Evolutionary conservation across 2,329 filamentous ascomycete species (phyloP), one percentile per base, ranked within the genome.

Genomic region (Apiospora arundinis): DNA sequence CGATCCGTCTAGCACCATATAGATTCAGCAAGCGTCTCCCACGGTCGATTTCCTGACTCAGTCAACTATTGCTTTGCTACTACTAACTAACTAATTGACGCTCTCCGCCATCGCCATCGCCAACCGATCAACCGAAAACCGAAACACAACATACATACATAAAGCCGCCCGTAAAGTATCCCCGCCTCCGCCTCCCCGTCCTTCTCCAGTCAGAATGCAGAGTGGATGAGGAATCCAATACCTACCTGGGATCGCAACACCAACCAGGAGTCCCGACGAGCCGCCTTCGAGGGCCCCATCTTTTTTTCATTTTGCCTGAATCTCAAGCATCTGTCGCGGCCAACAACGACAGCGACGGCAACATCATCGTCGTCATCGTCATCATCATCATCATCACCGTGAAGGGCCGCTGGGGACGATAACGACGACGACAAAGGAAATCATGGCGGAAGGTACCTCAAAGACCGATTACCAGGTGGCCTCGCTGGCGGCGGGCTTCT

Each of bases 381-480:
- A 28, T 4, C 49, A 28, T 4, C 23, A 56, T 14, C 3, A 21
- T 4, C 42, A 45, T 1, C 42, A 45, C 4, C 14, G 14, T 12
- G 14, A 45, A 18, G 42, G 42, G 42, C 42, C 42, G 12, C 9
- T 11, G 40, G 9, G 9, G 40, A 42, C 40, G 37, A 32, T 12
- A 28, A 37, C 16, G 52, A 40, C 28, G 25, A 32, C 52, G 52
- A 60, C 28, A 28, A 37, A 7, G 16, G 28, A 21, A 60, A 60
- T 18, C 28, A 60, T 60, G 52, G 18, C 52, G 28, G 14, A 28
- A 12, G 23, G 16, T 6, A 56, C 49, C 14, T n/a, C 42, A 9
- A 67, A 67, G 42, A 21, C 14, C 42, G 66, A 67, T 71, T 81
- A 3, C 63, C 70, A 12, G 71, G 71, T 1, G 71, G 70, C 8